phyloP scores from a whole-genome alignment of 2,329 filamentous ascomycete species.

The Fulvia fulva region DNA sequence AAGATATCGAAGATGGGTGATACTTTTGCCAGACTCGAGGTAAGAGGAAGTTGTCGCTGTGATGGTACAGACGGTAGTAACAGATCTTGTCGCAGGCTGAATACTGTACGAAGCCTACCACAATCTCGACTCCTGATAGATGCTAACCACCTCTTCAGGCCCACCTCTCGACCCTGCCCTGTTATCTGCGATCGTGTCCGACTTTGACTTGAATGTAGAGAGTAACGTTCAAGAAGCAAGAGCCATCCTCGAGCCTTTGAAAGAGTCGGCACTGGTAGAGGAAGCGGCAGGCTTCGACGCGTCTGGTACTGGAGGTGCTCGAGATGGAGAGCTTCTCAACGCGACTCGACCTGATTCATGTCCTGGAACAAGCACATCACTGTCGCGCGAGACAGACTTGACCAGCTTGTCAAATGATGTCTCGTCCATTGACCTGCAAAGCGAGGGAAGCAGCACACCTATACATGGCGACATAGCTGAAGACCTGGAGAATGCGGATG shows the following conservation, averaged over 20 bases:
- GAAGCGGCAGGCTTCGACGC: constrained; percentile 70
- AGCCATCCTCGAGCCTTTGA: constrained; percentile 61
- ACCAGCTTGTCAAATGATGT: constrained; percentile 49
- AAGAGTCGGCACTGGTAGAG: constrained; percentile 59
- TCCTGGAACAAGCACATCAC: constrained; percentile 37
- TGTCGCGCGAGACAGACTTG: constrained; percentile 47
- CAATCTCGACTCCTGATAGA: constrained; percentile 27
- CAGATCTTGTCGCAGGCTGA: constrained; percentile 39
- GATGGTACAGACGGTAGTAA: background rate
- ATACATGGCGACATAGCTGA: constrained; percentile 22
- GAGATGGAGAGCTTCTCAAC: constrained; percentile 20
- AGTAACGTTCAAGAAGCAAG: constrained; percentile 53
- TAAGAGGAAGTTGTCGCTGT: background rate
- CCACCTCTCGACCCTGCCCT: constrained; percentile 72
- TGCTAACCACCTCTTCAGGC: constrained; percentile 29
- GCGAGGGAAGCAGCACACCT: constrained; percentile 22
- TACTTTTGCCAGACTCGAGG: constrained; percentile 42
- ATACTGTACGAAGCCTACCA: constrained; percentile 47
- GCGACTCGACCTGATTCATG: constrained; percentile 32
- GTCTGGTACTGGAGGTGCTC: constrained; percentile 61
- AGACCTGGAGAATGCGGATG: constrained; percentile 44
- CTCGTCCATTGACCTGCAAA: constrained; percentile 32
- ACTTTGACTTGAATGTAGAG: constrained; percentile 62
- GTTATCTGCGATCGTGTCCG: constrained; percentile 69
- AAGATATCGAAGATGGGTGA: constrained; percentile 28